These are phyloP conservation scores for Phytophthora podocarpi DNA, from an alignment of 352 stramenopile genomes.

Conservation along the genomic window DNA sequence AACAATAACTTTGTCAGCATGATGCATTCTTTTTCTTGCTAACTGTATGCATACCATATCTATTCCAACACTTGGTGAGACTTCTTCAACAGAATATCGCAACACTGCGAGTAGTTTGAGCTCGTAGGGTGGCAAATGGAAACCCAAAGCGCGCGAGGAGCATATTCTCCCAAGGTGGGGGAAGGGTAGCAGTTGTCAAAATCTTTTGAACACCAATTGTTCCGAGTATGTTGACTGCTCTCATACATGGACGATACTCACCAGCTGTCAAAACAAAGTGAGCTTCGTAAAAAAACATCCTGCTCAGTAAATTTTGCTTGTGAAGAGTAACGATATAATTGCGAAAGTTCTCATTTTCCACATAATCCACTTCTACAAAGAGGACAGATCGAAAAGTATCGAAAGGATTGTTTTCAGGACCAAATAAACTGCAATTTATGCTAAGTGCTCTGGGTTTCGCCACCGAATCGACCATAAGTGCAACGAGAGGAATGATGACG, in stretches of 20 bases:
- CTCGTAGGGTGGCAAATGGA: neutral
- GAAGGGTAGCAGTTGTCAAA: neutral
- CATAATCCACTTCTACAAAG: neutral
- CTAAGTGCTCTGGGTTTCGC: neutral
- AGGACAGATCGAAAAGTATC: neutral
- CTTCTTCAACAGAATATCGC: neutral
- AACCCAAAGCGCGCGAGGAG: neutral
- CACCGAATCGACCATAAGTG: neutral
- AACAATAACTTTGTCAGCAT: constrained; percentile 1
- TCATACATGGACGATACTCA: neutral
- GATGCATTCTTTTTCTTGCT: neutral
- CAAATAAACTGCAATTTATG: neutral
- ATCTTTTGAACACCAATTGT: constrained; percentile 1
- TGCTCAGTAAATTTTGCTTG: neutral
- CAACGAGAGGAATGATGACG: neutral
- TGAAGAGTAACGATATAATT: neutral
- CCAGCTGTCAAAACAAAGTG: neutral
- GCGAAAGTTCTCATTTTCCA: neutral
- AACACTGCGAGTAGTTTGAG: neutral
- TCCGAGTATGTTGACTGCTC: neutral
- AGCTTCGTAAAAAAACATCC: constrained; percentile 9
- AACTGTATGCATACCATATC: neutral
- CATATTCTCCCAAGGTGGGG: neutral
- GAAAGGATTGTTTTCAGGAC: neutral
- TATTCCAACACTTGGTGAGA: neutral